Conservation (phyloP, 2,329 filamentous ascomycete species). For the Pyricularia pennisetigena region DNA sequence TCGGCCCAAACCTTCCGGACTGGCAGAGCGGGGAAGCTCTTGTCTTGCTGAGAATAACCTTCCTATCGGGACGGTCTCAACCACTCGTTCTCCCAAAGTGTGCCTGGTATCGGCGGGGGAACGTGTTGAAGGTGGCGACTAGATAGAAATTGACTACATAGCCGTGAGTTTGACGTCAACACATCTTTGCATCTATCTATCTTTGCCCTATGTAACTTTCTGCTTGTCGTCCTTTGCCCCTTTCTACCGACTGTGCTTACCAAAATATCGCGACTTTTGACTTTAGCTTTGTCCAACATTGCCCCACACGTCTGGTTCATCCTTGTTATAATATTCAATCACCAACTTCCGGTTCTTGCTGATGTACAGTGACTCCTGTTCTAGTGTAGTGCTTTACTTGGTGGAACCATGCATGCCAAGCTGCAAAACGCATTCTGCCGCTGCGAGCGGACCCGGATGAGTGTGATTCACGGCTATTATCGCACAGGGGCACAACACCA, state of each 20-base stretch:
- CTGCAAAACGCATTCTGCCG: background rate
- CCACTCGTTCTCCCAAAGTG: background rate
- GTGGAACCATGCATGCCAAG: background rate
- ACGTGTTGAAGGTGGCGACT: background rate
- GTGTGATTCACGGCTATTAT: background rate
- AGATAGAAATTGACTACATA: background rate
- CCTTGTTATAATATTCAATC: background rate
- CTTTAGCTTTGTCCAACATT: background rate
- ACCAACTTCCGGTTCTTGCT: background rate
- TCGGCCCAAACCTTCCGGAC: background rate
- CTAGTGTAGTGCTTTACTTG: background rate
- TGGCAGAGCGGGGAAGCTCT: background rate
- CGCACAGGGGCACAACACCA: background rate
- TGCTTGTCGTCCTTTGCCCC: no score
- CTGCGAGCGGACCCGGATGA: background rate
- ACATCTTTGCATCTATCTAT: background rate
- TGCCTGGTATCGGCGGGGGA: background rate
- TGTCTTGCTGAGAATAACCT: background rate
- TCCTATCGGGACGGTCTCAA: background rate
- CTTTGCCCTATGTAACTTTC: no score
- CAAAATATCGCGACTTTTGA: background rate
- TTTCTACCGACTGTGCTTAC: background rate
- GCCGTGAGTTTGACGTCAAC: background rate
- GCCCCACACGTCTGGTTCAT: background rate
- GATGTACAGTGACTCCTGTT: background rate